Conservation (phyloP, 129 eudicot species). For the Silybum marianum region DNA sequence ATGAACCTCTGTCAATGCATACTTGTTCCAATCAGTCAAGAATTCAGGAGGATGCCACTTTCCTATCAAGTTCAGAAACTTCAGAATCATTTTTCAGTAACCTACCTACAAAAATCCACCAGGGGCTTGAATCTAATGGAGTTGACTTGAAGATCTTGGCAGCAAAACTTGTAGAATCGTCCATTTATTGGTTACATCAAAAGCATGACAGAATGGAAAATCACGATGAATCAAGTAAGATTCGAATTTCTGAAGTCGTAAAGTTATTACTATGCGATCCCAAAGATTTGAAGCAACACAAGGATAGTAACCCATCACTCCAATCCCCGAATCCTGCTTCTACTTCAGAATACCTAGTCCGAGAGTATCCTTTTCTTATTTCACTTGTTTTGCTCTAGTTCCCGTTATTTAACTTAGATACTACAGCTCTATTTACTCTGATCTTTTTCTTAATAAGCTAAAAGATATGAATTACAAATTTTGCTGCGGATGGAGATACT, state of each 20-base stretch:
- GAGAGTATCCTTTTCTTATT: constrained; percentile 80
- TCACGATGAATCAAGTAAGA: constrained; percentile 29
- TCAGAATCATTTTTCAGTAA: constrained; percentile 66
- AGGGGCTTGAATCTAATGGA: constrained; percentile 66
- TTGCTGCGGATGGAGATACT: constrained; percentile 91
- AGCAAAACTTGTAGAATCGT: constrained; percentile 63
- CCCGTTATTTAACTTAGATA: not conserved
- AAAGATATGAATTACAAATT: constrained; percentile 87
- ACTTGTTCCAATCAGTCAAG: constrained; percentile 37
- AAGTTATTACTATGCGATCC: constrained; percentile 60
- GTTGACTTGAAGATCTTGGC: constrained; percentile 79
- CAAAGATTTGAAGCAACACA: constrained; percentile 60
- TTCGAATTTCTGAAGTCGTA: constrained; percentile 43
- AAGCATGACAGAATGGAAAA: constrained; percentile 31
- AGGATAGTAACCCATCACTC: constrained; percentile 24
- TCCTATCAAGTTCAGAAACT: constrained; percentile 52
- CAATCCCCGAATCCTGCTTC: constrained; percentile 24
- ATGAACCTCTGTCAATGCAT: constrained; percentile 28
- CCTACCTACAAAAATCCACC: constrained; percentile 62
- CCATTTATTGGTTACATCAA: constrained; percentile 55
- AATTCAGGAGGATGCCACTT: constrained; percentile 38
- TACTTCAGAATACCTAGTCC: constrained; percentile 45
- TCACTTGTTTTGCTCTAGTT: constrained; percentile 14
- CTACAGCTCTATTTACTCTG: constrained; percentile 7
- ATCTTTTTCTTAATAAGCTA: constrained; percentile 48